These are phyloP conservation scores for Camellia japonica DNA, from an alignment of 148 eudicot species.

Conservation along the genomic window DNA sequence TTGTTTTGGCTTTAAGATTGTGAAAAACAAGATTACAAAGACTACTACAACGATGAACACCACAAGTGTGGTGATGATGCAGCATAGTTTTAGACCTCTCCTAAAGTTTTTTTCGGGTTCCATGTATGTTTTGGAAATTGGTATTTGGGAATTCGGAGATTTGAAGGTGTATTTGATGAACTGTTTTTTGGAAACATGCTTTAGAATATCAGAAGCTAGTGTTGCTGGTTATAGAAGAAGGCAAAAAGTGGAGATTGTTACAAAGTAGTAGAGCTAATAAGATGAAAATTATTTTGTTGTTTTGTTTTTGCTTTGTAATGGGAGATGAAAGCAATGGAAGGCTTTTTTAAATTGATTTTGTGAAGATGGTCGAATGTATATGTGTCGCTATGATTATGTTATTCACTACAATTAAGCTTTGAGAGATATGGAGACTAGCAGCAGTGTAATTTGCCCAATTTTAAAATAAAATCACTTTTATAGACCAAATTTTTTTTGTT, in stretches of 20 bases:
- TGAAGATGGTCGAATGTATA: no score
- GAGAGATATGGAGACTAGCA: no score
- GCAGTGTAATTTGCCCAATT: no score
- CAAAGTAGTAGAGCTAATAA: constrained; percentile 11
- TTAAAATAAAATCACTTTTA: no score
- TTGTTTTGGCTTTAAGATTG: constrained; percentile 39
- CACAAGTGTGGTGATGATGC: constrained; percentile 14
- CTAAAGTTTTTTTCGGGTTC: background rate
- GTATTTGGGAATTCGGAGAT: background rate
- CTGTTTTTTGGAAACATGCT: background rate
- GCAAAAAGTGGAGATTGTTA: constrained; percentile 25
- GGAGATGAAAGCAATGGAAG: constrained; percentile 12
- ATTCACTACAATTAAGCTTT: no score
- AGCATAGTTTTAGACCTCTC: constrained; percentile 28
- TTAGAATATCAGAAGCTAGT: background rate
- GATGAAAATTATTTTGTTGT: background rate
- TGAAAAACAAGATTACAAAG: constrained; percentile 20
- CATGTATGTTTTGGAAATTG: background rate
- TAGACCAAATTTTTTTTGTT: no score
- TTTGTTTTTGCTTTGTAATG: background rate
- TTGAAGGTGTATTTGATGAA: background rate
- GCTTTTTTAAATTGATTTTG: background rate
- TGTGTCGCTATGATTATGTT: no score
- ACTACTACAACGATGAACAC: constrained; percentile 13
- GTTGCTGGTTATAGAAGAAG: constrained; percentile 1